Percentiles rank a stretch among this genome's conserved stretches.
Evolutionary conservation across 306 rosid genomes (phyloP).

Genomic region (Vicia faba): DNA sequence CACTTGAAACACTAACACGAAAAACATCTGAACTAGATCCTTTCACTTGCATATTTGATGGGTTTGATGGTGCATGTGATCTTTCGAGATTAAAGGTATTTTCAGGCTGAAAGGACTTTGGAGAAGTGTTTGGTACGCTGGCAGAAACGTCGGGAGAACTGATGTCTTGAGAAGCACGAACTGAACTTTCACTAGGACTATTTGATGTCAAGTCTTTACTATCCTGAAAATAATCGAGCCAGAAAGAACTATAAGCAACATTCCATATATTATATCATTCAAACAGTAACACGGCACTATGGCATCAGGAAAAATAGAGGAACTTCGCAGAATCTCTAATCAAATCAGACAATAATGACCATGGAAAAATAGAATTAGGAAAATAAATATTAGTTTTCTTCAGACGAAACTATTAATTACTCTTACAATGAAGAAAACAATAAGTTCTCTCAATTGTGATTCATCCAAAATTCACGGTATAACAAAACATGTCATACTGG

Average conservation of each 20-base stretch:
- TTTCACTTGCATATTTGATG: constrained; percentile 87
- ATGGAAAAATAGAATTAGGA: not conserved
- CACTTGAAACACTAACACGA: constrained; percentile 98
- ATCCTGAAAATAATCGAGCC: constrained; percentile 70
- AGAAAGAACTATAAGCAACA: constrained; percentile 37
- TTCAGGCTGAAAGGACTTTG: constrained; percentile 58
- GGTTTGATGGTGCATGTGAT: constrained; percentile 79
- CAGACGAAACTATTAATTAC: no score
- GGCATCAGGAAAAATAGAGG: constrained; percentile 1
- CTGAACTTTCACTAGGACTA: constrained; percentile 81
- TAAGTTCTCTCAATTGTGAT: no score
- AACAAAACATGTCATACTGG: no score
- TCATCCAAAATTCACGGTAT: no score
- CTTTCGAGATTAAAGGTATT: constrained; percentile 59
- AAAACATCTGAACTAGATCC: constrained; percentile 96
- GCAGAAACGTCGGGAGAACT: constrained; percentile 77
- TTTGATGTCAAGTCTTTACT: constrained; percentile 80
- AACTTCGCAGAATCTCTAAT: constrained; percentile 8
- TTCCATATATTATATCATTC: constrained; percentile 17
- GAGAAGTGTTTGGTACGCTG: constrained; percentile 57
- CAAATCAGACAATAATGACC: constrained; percentile 1
- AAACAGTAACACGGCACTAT: constrained; percentile 21
- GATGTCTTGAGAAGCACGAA: constrained; percentile 62
- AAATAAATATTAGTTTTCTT: no score
- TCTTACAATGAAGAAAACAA: no score